Percentiles rank a stretch among this genome's conserved stretches.
Evolutionary conservation across 2,329 filamentous ascomycete genomes (phyloP).

Genomic region (Talaromyces albobiverticillius): DNA sequence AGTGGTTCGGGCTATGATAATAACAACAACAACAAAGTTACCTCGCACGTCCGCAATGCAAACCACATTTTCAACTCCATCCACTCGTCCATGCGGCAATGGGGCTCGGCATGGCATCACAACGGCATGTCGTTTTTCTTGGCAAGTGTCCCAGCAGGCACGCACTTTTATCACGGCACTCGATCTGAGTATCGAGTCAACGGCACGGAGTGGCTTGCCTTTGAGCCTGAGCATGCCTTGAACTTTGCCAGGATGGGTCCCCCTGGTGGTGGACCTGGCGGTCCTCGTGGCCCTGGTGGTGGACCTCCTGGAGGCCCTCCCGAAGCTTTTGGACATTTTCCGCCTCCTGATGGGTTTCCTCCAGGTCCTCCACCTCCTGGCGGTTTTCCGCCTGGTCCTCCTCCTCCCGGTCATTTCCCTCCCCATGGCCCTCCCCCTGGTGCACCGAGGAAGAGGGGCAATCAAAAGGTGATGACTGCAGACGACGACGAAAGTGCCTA

Average conservation of each 20-base stretch:
- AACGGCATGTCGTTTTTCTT: conserved; percentile 73
- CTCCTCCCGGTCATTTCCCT: too few species aligned
- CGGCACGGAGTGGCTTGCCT: conserved; percentile 69
- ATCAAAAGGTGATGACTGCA: not conserved
- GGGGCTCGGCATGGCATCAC: conserved; percentile 69
- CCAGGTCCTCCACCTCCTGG: too few species aligned
- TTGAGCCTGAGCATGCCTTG: conserved; percentile 72
- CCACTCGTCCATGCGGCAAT: conserved; percentile 70
- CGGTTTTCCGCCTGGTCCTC: too few species aligned
- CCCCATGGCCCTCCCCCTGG: too few species aligned
- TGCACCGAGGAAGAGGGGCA: not conserved
- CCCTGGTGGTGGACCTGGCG: not conserved
- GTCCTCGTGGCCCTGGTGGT: not conserved
- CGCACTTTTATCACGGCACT: conserved; percentile 66
- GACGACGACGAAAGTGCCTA: not conserved
- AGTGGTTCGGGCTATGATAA: not conserved
- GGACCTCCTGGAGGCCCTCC: not conserved
- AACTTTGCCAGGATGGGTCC: conserved; percentile 51
- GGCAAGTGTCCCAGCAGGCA: conserved; percentile 62
- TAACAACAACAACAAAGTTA: not conserved
- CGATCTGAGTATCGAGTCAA: conserved; percentile 44
- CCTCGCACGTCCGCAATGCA: conserved; percentile 50
- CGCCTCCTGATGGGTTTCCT: not conserved
- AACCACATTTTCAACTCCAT: conserved; percentile 70
- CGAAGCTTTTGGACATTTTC: too few species aligned